These are phyloP conservation scores for Aspergillus nanangensis DNA, from an alignment of 495 filamentous ascomycete genomes.

Conservation along the genomic window DNA sequence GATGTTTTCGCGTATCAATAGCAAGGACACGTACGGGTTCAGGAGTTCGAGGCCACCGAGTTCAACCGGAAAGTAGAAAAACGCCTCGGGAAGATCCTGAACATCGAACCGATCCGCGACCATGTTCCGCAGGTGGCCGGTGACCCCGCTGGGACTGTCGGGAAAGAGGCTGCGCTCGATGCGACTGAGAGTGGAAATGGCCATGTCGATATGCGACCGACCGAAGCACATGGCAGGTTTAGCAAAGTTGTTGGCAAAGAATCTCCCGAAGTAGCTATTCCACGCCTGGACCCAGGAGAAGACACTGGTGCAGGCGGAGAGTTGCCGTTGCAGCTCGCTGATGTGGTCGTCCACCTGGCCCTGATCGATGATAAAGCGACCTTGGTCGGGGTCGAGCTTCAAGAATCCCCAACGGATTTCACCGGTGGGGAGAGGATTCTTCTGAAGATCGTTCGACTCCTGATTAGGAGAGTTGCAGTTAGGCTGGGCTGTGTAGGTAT, in stretches of 20 bases:
- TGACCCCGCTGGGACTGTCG: conserved; percentile 41
- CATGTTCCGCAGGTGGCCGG: conserved; percentile 50
- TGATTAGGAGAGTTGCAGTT: not conserved
- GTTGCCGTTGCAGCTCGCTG: conserved; percentile 54
- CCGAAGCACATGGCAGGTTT: conserved; percentile 63
- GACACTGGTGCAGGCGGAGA: conserved; percentile 49
- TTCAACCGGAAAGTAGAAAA: conserved; percentile 60
- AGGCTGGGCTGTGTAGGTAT: not conserved
- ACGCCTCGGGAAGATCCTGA: conserved; percentile 58
- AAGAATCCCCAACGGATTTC: conserved; percentile 66
- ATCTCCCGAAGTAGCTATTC: conserved; percentile 60
- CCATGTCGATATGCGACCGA: conserved; percentile 57
- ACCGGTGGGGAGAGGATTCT: conserved; percentile 40
- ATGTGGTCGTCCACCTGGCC: conserved; percentile 59
- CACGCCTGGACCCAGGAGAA: conserved; percentile 63
- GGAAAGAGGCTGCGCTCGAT: conserved; percentile 56
- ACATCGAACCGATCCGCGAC: conserved; percentile 53
- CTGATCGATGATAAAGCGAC: conserved; percentile 60
- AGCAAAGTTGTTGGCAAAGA: conserved; percentile 65
- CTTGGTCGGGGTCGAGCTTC: conserved; percentile 48
- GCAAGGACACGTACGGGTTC: conserved; percentile 51
- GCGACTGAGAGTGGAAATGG: conserved; percentile 52
- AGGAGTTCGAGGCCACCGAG: conserved; percentile 54
- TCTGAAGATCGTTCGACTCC: not conserved
- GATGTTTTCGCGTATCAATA: conserved; percentile 51